Base-by-base conservation (phyloP, 176 grass and related monocot genomes). In the Aechmea fasciata region DNA sequence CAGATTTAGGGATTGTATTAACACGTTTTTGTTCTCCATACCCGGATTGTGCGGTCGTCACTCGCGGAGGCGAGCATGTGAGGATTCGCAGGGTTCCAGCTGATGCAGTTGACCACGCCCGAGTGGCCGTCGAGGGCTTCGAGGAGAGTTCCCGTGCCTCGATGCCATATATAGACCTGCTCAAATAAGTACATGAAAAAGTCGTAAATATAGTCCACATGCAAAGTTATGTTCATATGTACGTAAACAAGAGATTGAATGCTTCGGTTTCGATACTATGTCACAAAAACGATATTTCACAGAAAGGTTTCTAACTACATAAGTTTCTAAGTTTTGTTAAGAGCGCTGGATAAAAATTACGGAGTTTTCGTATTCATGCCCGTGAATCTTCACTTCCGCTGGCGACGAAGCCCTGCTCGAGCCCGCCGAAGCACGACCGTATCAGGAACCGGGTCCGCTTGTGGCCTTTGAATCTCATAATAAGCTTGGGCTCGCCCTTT, bases 381-480 rank as follows among this genome's bases (percentile, higher is more conserved):
- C 79, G 75, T 78, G 88, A 91, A 80, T 96, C 92, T 77, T 96
- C 92, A 77, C 92, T 96, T 14, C 92, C 92, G 74, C 92, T 96
- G 52, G 88, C 92, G 88, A 96, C 72, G 52, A 96, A 96, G 11
- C 83, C 88, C 50, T 96, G 88, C 59, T 89, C 88, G 11, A 85
- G 81, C 57, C 92, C 92, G 50, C 92, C 92, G 73, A 96, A 96
- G 79, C 92, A 96, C 55, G 92, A 96, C n/a, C 92, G 84, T 86
- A 96, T 91, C 29, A 86, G 76, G 70, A 91, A 86, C 66, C 88
- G 83, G 50, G 13, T 76, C 71, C 85, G 88, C 73, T 80, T 96
- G 77, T 96, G 85, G 67, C 92, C 88, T 79, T 63, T 84, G 66
- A 88, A 96, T 51, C 41, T 80, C 24, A 57, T 91, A 53, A 86